Evolutionary conservation across 805 yeast genomes (phyloP).

Genomic region (Metschnikowia rubicola): DNA sequence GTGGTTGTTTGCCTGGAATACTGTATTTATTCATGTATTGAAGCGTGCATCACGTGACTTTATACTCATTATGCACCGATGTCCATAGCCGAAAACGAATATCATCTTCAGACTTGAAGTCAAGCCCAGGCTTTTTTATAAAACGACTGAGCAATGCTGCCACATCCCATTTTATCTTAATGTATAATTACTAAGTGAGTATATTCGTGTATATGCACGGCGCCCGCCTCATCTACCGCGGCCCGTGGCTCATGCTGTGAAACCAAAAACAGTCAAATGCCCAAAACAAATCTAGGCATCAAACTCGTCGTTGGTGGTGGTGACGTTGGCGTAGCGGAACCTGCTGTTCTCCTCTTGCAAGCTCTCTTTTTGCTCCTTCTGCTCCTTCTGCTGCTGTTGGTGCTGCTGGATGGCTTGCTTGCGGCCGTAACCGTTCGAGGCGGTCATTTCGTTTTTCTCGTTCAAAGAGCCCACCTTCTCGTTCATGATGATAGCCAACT

Average conservation of each 20-base stretch:
- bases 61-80: no score
- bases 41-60: no score
- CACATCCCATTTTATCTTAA: no score
- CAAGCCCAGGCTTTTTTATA: no score
- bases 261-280: not conserved
- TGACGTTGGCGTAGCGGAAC: slow-evolving; percentile 44
- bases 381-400: slow-evolving; percentile 32
- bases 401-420: slow-evolving; percentile 38
- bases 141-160: not conserved
- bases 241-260: slow-evolving; percentile 7
- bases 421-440: slow-evolving; percentile 65
- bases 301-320: slow-evolving; percentile 42
- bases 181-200: no score
- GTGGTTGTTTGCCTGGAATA: no score
- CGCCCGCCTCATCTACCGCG: not conserved
- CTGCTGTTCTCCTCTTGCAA: slow-evolving; percentile 37
- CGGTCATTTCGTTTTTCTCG: slow-evolving; percentile 82
- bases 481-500: slow-evolving; percentile 77
- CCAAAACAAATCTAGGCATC: slow-evolving; percentile 19
- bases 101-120: not conserved
- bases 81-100: no score
- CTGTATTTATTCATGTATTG: no score
- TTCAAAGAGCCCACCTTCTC: slow-evolving; percentile 75
- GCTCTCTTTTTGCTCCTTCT: slow-evolving; percentile 29
- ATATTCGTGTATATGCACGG: not conserved